These are phyloP conservation scores for Thraustochytrium sp. DNA, from an alignment of 352 stramenopile genomes.

Conservation along the genomic window DNA sequence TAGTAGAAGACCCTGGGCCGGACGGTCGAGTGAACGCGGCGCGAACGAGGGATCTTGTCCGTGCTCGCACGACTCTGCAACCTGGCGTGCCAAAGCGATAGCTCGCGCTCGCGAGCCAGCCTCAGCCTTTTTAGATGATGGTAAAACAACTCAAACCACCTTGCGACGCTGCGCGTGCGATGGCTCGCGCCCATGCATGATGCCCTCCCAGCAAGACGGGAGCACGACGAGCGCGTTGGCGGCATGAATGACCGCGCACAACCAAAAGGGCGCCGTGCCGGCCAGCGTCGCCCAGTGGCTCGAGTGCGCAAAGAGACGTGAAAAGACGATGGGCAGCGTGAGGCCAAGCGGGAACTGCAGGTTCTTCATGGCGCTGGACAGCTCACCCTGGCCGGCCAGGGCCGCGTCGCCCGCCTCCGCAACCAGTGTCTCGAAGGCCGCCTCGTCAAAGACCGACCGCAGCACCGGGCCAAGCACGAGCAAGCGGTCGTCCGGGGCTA, in stretches of 20 bases:
- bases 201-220: background rate
- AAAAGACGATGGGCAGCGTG: conserved; percentile 11
- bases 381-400: background rate
- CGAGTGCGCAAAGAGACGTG: background rate
- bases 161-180: too few relatives aligned
- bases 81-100: too few relatives aligned
- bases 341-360: conserved; percentile 13
- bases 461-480: background rate
- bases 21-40: too few relatives aligned
- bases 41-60: too few relatives aligned
- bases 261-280: background rate
- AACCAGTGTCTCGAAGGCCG: background rate
- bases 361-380: conserved; percentile 22
- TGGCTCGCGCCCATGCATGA: too few relatives aligned
- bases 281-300: background rate
- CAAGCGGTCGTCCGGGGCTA: background rate
- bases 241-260: background rate
- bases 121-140: too few relatives aligned
- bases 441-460: conserved; percentile 7
- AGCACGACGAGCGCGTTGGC: background rate
- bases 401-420: background rate
- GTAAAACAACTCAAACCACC: too few relatives aligned
- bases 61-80: too few relatives aligned
- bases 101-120: too few relatives aligned
- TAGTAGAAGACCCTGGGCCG: too few relatives aligned